Conservation (phyloP, 225 moss, liverwort and hornwort species). For the Pleurozium schreberi region DNA sequence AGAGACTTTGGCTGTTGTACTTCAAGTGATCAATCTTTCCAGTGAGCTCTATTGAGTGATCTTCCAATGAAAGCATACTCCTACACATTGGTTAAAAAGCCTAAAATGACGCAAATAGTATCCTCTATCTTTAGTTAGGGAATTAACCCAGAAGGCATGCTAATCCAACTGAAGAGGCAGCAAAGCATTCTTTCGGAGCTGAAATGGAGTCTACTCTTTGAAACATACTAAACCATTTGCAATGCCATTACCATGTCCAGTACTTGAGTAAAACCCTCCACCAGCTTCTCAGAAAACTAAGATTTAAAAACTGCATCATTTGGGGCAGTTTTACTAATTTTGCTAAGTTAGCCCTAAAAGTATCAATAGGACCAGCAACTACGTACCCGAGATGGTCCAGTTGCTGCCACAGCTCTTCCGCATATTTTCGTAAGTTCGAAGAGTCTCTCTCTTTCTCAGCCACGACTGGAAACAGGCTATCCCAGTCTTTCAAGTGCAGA, state of each 20-base stretch:
- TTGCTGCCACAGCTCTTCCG: conserved; percentile 48
- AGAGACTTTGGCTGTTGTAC: background rate
- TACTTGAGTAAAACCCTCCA: background rate
- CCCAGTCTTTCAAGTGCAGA: conserved; percentile 37
- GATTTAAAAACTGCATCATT: background rate
- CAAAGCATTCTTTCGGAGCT: background rate
- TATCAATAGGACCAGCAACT: background rate
- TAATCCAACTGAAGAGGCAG: background rate
- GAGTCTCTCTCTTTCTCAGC: conserved; percentile 37
- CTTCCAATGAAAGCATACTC: background rate
- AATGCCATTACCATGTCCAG: background rate
- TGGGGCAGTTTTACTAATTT: background rate
- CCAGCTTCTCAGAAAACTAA: background rate
- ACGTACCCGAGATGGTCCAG: conserved; percentile 55
- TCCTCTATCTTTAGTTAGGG: background rate
- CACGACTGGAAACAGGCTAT: conserved; percentile 29
- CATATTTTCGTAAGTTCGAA: conserved; percentile 9
- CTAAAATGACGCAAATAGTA: background rate
- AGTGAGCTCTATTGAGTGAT: background rate
- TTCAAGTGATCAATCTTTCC: background rate
- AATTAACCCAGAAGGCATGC: background rate
- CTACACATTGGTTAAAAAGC: background rate
- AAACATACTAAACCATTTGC: background rate
- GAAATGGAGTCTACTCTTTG: background rate
- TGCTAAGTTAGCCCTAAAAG: background rate